These are phyloP conservation scores for Exutisphaerella laricina DNA, from an alignment of 2,329 filamentous ascomycete species.

Conservation along the genomic window DNA sequence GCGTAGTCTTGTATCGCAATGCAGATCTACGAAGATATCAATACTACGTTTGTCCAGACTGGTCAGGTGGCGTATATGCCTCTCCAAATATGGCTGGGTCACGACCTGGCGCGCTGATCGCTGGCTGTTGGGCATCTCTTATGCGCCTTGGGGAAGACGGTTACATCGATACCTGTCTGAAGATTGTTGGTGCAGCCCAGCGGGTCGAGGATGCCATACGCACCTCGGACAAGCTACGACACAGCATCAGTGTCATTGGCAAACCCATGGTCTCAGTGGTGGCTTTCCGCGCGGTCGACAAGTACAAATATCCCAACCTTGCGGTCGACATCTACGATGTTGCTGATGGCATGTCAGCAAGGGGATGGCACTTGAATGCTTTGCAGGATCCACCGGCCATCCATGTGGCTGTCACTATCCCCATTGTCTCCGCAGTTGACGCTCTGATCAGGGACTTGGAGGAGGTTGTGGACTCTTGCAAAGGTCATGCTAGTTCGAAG, in stretches of 20 bases:
- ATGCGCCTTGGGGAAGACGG: constrained; percentile 83
- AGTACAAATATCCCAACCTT: constrained; percentile 33
- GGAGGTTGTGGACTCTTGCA: constrained; percentile 60
- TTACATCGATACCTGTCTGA: constrained; percentile 78
- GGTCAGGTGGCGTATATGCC: constrained; percentile 93
- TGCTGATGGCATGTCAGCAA: constrained; percentile 75
- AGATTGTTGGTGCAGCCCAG: constrained; percentile 83
- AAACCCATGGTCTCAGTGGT: constrained; percentile 85
- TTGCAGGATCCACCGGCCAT: constrained; percentile 88
- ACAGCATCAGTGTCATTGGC: constrained; percentile 75
- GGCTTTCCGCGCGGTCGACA: constrained; percentile 62
- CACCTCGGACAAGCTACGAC: constrained; percentile 60
- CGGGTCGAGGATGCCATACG: constrained; percentile 71
- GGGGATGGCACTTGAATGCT: constrained; percentile 94
- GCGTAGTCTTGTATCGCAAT: constrained; percentile 82
- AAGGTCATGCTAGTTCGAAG: constrained; percentile 62
- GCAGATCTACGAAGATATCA: constrained; percentile 75
- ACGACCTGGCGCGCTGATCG: constrained; percentile 87
- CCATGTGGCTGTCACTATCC: constrained; percentile 87
- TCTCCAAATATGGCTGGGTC: constrained; percentile 89
- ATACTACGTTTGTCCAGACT: constrained; percentile 93
- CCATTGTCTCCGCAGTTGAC: constrained; percentile 76
- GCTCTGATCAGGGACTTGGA: constrained; percentile 66
- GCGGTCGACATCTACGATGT: constrained; percentile 92
- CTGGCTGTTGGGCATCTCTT: constrained; percentile 89